These are phyloP conservation scores for Zostera marina DNA, from an alignment of 116 monocot species.

Conservation along the genomic window DNA sequence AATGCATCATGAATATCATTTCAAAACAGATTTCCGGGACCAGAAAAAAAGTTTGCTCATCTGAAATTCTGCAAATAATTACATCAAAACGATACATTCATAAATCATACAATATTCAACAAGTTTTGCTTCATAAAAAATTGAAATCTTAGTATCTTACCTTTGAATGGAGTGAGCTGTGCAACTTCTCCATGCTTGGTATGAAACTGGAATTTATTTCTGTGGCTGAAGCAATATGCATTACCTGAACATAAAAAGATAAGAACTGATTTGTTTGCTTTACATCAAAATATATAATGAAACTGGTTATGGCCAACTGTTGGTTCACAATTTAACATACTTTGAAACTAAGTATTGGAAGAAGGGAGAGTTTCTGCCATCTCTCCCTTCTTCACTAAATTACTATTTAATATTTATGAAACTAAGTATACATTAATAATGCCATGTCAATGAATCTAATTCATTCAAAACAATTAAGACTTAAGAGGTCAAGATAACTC, in stretches of 20 bases:
- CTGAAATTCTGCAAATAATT: too few species aligned
- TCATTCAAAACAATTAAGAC: not conserved
- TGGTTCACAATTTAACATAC: not conserved
- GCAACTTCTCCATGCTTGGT: constrained; percentile 63
- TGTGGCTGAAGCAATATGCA: constrained; percentile 94
- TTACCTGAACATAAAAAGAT: constrained; percentile 38
- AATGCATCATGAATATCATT: too few species aligned
- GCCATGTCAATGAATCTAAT: not conserved
- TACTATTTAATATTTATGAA: too few species aligned
- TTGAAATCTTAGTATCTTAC: constrained; percentile 20
- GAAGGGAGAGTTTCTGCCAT: too few species aligned
- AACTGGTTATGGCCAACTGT: too few species aligned
- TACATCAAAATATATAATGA: not conserved
- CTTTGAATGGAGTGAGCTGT: constrained; percentile 67
- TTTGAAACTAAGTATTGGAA: not conserved
- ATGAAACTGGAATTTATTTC: constrained; percentile 81
- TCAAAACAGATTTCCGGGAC: too few species aligned
- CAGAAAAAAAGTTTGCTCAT: too few species aligned
- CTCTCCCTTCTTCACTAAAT: too few species aligned
- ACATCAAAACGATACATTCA: too few species aligned
- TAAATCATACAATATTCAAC: too few species aligned
- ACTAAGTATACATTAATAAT: too few species aligned
- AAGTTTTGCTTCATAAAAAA: not conserved
- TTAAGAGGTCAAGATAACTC: too few species aligned
- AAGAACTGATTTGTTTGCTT: not conserved